Percentiles rank a stretch among this genome's conserved stretches.
Conservation (phyloP, 352 stramenopile genomes). For the Phytophthora brassicae region DNA sequence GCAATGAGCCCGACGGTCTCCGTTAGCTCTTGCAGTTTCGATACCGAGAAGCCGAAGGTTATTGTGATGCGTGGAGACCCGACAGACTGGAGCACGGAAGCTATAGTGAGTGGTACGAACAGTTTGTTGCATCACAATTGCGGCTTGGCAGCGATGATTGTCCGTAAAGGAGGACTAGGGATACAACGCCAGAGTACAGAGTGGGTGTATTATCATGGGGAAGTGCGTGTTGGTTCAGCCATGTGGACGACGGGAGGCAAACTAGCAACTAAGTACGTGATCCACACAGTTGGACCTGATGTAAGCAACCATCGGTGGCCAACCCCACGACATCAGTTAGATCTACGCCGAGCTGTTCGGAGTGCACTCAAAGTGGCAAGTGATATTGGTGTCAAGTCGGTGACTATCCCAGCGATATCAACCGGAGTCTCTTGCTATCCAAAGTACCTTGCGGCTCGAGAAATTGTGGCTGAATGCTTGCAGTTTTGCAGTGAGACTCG, state of each 20-base stretch:
- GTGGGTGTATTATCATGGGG: slow-evolving; percentile 29
- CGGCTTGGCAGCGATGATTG: slow-evolving; percentile 34
- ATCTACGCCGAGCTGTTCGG: slow-evolving; percentile 16
- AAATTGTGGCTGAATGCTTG: slow-evolving; percentile 36
- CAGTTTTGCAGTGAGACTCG: slow-evolving; percentile 19
- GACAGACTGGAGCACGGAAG: slow-evolving; percentile 33
- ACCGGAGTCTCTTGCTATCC: slow-evolving; percentile 44
- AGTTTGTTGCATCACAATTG: slow-evolving; percentile 25
- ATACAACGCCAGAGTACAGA: slow-evolving; percentile 33
- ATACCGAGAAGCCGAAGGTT: slow-evolving; percentile 11
- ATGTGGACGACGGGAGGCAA: slow-evolving; percentile 36
- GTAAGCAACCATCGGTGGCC: slow-evolving; percentile 10
- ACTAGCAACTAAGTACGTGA: slow-evolving; percentile 36
- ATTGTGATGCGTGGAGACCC: slow-evolving; percentile 41
- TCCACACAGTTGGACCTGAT: slow-evolving; percentile 44
- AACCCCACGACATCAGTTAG: slow-evolving; percentile 2
- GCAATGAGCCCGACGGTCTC: background rate
- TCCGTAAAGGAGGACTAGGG: slow-evolving; percentile 16
- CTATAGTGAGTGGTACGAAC: slow-evolving; percentile 49
- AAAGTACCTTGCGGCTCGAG: slow-evolving; percentile 32
- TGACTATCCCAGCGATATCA: slow-evolving; percentile 45
- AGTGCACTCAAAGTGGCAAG: slow-evolving; percentile 28
- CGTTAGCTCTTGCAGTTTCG: background rate
- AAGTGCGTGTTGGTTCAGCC: slow-evolving; percentile 32
- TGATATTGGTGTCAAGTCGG: slow-evolving; percentile 23